phyloP scores from a whole-genome alignment of 345 rosid genomes.

The Punica granatum region DNA sequence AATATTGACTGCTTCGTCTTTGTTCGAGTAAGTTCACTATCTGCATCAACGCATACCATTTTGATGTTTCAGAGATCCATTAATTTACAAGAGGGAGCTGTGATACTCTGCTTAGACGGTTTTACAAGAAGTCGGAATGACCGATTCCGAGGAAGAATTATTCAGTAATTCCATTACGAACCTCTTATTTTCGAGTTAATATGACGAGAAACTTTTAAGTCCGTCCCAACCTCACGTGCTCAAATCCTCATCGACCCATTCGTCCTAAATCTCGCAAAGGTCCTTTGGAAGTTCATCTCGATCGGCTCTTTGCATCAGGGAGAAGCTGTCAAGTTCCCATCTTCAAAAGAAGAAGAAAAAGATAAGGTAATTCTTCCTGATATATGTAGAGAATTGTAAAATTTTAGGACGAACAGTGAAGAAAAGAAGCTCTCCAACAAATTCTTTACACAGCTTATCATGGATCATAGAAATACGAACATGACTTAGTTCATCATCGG shows the following conservation, averaged over 20 bases:
- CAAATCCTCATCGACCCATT: no score
- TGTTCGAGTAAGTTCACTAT: slow-evolving; percentile 75
- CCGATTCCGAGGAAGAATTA: background rate
- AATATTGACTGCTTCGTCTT: slow-evolving; percentile 45
- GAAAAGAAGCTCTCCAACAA: background rate
- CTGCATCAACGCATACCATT: slow-evolving; percentile 45
- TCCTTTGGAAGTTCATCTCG: no score
- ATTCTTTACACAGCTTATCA: background rate
- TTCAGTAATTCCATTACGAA: background rate
- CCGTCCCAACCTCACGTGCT: background rate
- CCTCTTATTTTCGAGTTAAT: background rate
- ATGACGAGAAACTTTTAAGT: no score
- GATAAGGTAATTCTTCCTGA: background rate
- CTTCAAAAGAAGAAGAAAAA: background rate
- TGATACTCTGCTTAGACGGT: slow-evolving; percentile 6
- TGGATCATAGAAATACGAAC: background rate
- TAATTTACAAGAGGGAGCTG: no score
- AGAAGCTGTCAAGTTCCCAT: background rate
- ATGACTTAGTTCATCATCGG: no score
- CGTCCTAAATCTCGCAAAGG: no score
- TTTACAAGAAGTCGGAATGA: background rate
- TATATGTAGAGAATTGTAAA: background rate
- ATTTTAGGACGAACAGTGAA: background rate
- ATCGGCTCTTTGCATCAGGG: background rate
- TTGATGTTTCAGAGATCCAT: slow-evolving; percentile 9